Percentiles rank a stretch among this genome's conserved stretches.
Evolutionary conservation across 495 filamentous ascomycete genomes (phyloP).

Genomic region (Tetracladium setigerum): DNA sequence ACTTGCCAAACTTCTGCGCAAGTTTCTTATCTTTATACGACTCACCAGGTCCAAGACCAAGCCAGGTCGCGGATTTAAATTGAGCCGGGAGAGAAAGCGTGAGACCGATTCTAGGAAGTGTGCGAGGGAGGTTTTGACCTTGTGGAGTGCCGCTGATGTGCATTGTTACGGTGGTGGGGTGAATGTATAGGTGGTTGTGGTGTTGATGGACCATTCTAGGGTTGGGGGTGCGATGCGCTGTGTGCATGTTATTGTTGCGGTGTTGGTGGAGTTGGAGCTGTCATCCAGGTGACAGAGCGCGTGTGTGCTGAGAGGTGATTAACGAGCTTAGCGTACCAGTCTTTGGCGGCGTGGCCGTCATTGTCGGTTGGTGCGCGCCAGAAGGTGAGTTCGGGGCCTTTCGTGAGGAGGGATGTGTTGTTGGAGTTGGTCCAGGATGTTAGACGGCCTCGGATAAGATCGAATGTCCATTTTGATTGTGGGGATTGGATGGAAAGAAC

Average conservation of each 20-base stretch:
- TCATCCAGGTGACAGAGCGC: constrained; percentile 26
- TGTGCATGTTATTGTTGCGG: constrained; percentile 30
- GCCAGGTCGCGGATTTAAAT: constrained; percentile 39
- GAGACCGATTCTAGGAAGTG: constrained; percentile 50
- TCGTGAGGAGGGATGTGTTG: constrained; percentile 15
- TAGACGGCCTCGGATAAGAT: constrained; percentile 29
- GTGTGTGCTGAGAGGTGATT: constrained; percentile 26
- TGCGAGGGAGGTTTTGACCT: constrained; percentile 33
- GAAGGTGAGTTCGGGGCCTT: constrained; percentile 30
- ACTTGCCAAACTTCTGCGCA: constrained; percentile 45
- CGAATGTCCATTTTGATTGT: constrained; percentile 30
- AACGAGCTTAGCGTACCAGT: constrained; percentile 29
- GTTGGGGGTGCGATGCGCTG: constrained; percentile 42
- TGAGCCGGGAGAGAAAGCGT: constrained; percentile 30
- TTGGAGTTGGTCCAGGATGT: constrained; percentile 25
- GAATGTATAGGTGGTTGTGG: constrained; percentile 41
- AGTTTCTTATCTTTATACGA: constrained; percentile 54
- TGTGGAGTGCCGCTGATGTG: constrained; percentile 30
- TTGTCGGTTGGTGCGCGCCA: constrained; percentile 55
- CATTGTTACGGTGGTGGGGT: constrained; percentile 32
- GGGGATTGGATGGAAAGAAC: constrained; percentile 19
- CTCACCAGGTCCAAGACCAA: constrained; percentile 57
- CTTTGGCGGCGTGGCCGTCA: constrained; percentile 35
- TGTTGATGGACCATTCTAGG: constrained; percentile 48
- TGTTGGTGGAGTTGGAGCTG: constrained; percentile 9